Conservation (phyloP, 1,284 basidiomycete species). For the Entoloma clypeatum region DNA sequence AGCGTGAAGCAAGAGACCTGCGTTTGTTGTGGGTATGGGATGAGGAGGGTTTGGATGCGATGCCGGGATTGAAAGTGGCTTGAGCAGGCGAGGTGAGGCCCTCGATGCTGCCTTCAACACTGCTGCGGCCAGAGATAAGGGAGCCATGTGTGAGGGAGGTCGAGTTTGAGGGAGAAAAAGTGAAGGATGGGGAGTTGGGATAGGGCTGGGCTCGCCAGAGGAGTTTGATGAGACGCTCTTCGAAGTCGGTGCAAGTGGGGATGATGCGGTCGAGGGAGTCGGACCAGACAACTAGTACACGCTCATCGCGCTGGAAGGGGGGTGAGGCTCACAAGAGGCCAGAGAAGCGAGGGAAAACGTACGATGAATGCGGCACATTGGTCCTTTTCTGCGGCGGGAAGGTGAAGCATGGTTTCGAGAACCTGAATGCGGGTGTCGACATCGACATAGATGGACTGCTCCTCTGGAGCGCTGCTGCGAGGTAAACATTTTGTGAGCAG, state of each 20-base stretch:
- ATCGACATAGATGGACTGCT: conserved; percentile 64
- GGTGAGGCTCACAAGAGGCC: not conserved
- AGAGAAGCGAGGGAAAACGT: conserved; percentile 18
- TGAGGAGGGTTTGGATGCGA: not conserved
- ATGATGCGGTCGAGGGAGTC: conserved; percentile 73
- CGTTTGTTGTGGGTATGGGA: not conserved
- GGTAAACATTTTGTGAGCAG: not conserved
- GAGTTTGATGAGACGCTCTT: conserved; percentile 77
- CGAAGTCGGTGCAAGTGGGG: conserved; percentile 68
- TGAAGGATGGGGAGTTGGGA: conserved; percentile 25
- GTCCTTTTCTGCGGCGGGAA: conserved; percentile 76
- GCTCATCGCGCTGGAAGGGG: conserved; percentile 65
- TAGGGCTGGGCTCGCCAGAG: conserved; percentile 55
- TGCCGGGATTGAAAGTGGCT: conserved; percentile 1
- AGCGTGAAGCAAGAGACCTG: not conserved
- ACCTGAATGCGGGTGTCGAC: conserved; percentile 72
- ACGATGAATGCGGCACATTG: conserved; percentile 84
- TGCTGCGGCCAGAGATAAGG: conserved; percentile 9
- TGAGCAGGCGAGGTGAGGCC: conserved; percentile 10
- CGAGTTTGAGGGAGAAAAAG: conserved; percentile 14
- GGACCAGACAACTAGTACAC: conserved; percentile 79
- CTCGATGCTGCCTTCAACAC: conserved; percentile 12
- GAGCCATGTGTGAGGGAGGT: conserved; percentile 14
- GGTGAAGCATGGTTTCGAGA: conserved; percentile 66
- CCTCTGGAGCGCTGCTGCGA: conserved; percentile 44